Evolutionary conservation across 768 basidiomycete species (phyloP).

Genomic region (Hydnomerulius pinastri): DNA sequence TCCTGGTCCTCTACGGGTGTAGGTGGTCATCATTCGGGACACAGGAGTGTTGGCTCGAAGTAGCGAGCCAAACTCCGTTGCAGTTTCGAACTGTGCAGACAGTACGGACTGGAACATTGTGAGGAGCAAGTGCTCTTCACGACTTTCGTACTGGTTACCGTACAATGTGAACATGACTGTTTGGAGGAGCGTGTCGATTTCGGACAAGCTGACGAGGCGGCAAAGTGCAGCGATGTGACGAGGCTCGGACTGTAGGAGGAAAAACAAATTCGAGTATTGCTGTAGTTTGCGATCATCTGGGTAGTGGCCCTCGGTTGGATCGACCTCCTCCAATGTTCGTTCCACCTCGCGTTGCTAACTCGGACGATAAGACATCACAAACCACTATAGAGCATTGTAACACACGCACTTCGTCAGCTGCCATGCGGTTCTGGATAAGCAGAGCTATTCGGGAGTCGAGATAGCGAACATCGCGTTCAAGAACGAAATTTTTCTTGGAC

Average conservation of each 20-base stretch:
- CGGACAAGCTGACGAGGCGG: constrained; percentile 91
- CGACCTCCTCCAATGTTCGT: constrained; percentile 92
- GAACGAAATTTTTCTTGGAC: constrained; percentile 99
- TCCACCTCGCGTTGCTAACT: constrained; percentile 91
- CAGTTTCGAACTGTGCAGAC: constrained; percentile 98
- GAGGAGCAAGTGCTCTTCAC: constrained; percentile 96
- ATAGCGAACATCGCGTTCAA: constrained; percentile 98
- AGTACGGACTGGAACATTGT: constrained; percentile 99
- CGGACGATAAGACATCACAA: constrained; percentile 11
- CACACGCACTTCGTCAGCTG: constrained; percentile 79
- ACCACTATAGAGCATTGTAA: neutral
- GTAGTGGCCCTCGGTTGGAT: constrained; percentile 88
- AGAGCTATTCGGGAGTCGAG: constrained; percentile 96
- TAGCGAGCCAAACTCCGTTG: constrained; percentile 98
- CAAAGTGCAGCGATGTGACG: constrained; percentile 96
- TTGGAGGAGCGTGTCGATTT: constrained; percentile 98
- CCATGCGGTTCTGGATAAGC: constrained; percentile 98
- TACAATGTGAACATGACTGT: constrained; percentile 99
- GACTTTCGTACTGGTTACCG: constrained; percentile 97
- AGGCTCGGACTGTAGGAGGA: constrained; percentile 96
- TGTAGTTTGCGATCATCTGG: constrained; percentile 93
- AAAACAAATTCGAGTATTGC: constrained; percentile 98
- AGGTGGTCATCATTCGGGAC: constrained; percentile 99
- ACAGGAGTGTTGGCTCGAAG: constrained; percentile 99
- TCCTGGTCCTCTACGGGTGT: constrained; percentile 97